These are phyloP conservation scores for Gaultheria prostrata DNA, from an alignment of 148 eudicot species.

Conservation along the genomic window DNA sequence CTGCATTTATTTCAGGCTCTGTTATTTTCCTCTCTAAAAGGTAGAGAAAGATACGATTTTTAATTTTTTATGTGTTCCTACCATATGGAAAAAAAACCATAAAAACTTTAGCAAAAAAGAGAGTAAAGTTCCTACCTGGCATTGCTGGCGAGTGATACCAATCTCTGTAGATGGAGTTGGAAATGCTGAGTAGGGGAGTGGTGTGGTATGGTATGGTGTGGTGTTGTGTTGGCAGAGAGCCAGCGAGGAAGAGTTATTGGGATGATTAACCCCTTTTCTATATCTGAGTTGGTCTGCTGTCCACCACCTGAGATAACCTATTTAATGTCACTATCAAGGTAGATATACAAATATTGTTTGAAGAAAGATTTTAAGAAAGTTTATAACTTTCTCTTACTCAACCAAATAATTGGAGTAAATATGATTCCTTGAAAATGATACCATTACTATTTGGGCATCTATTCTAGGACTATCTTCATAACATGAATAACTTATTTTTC, in stretches of 20 bases:
- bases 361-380: background rate
- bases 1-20: slow-evolving; percentile 29
- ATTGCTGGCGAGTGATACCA: background rate
- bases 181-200: background rate
- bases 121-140: background rate
- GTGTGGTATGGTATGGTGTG: background rate
- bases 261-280: slow-evolving; percentile 11
- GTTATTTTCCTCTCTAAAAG: slow-evolving; percentile 18
- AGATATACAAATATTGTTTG: background rate
- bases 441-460: too few relatives aligned
- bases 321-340: background rate
- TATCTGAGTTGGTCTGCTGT: slow-evolving; percentile 4
- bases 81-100: too few relatives aligned
- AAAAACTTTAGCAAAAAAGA: too few relatives aligned
- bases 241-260: slow-evolving; percentile 7
- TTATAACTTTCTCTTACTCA: too few relatives aligned
- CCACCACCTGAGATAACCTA: slow-evolving; percentile 5
- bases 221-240: slow-evolving; percentile 15
- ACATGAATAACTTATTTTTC: too few relatives aligned
- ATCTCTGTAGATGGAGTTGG: background rate
- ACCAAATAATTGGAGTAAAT: too few relatives aligned
- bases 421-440: too few relatives aligned
- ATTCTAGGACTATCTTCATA: too few relatives aligned
- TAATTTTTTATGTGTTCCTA: background rate
- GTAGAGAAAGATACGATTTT: slow-evolving; percentile 26